These are phyloP conservation scores for Exophiala dermatitidis DNA, from an alignment of 2,329 filamentous ascomycete genomes.

Conservation along the genomic window DNA sequence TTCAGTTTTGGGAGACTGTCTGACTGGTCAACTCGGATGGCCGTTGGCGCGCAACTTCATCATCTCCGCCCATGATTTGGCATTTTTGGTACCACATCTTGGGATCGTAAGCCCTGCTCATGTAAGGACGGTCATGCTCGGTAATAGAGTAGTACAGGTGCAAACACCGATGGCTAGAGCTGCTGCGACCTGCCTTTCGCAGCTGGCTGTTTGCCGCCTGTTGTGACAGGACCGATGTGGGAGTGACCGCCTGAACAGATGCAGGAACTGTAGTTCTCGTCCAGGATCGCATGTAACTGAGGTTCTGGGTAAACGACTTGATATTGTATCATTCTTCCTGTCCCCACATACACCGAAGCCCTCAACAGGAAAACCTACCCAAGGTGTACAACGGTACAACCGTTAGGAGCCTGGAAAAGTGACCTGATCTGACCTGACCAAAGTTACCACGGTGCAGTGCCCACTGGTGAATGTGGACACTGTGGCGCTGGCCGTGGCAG, in stretches of 20 bases:
- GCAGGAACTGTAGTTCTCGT: too few relatives aligned
- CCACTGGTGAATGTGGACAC: too few relatives aligned
- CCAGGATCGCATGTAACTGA: too few relatives aligned
- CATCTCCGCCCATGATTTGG: neutral
- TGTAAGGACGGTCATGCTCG: neutral
- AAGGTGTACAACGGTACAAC: too few relatives aligned
- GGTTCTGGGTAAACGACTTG: too few relatives aligned
- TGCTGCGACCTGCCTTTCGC: neutral
- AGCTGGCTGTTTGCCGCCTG: neutral
- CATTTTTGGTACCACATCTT: neutral
- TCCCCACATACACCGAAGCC: too few relatives aligned
- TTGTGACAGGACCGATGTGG: neutral
- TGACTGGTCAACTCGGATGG: neutral
- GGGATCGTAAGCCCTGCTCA: neutral
- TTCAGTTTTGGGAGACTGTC: neutral
- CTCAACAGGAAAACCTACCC: too few relatives aligned
- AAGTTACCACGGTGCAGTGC: too few relatives aligned
- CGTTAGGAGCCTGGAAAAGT: too few relatives aligned
- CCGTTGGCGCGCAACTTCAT: neutral
- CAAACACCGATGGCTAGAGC: neutral
- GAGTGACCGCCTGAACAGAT: neutral
- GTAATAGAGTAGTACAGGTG: neutral
- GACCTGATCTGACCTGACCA: too few relatives aligned
- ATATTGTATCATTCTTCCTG: too few relatives aligned
- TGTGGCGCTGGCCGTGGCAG: neutral